Evolutionary conservation across 768 basidiomycete species (phyloP).

Genomic region (Dioszegia crocea): DNA sequence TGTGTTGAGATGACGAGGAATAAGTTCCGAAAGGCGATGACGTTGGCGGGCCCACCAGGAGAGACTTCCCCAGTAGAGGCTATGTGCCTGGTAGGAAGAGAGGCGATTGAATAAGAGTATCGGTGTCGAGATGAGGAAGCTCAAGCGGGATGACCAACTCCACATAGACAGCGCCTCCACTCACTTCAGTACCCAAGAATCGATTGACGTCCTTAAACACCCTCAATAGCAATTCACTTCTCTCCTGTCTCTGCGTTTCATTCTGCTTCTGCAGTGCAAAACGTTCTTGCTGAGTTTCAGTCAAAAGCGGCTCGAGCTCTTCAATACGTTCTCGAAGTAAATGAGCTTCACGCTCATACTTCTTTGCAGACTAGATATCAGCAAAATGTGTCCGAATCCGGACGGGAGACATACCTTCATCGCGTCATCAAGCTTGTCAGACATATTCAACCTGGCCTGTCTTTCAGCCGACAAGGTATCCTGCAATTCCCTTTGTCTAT

Average conservation of each 20-base stretch:
- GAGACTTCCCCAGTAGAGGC: too few relatives aligned
- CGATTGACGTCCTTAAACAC: slow-evolving; percentile 95
- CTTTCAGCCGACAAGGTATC: slow-evolving; percentile 76
- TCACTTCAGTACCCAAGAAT: slow-evolving; percentile 62
- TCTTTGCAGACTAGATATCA: slow-evolving; percentile 55
- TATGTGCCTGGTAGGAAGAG: too few relatives aligned
- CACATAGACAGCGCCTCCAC: slow-evolving; percentile 12
- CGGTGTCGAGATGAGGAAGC: too few relatives aligned
- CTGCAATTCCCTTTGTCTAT: slow-evolving; percentile 74
- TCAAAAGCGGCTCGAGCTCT: slow-evolving; percentile 73
- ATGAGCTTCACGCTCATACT: slow-evolving; percentile 65
- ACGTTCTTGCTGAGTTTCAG: slow-evolving; percentile 52
- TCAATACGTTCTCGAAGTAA: slow-evolving; percentile 60
- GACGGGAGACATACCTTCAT: slow-evolving; percentile 53
- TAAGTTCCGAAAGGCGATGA: too few relatives aligned
- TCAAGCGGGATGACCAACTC: too few relatives aligned
- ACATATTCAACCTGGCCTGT: slow-evolving; percentile 76
- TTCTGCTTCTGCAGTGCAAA: slow-evolving; percentile 72
- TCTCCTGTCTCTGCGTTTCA: slow-evolving; percentile 85
- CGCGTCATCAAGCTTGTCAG: slow-evolving; percentile 79
- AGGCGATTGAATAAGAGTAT: too few relatives aligned
- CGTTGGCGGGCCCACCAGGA: too few relatives aligned
- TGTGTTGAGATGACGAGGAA: too few relatives aligned
- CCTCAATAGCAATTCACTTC: slow-evolving; percentile 82
- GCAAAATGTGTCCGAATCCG: background rate